A percentile compares a stretch with the other conserved stretches of the same genome.
Conservation (phyloP, 306 rosid species). For the Dryas drummondii region DNA sequence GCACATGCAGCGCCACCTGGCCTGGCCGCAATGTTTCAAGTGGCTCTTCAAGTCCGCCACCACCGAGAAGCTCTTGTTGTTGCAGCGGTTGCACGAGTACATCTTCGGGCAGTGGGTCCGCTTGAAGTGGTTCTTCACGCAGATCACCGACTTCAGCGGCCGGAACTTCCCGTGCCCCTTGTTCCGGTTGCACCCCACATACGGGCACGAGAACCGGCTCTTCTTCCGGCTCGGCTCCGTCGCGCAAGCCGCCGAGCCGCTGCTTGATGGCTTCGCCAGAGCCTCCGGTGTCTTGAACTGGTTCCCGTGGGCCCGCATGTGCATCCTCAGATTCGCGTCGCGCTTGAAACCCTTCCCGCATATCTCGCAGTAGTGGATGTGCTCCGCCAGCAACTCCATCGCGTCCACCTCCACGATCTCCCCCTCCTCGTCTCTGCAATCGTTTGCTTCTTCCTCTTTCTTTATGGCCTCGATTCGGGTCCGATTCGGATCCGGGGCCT, state of each 20-base stretch:
- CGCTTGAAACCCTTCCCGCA: conserved; percentile 95
- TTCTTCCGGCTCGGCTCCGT: conserved; percentile 1
- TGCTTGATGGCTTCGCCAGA: conserved; percentile 48
- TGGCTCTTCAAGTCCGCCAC: conserved; percentile 83
- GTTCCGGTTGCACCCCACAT: conserved; percentile 67
- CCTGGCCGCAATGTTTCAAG: conserved; percentile 60
- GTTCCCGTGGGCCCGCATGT: conserved; percentile 91
- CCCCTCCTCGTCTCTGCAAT: conserved; percentile 15
- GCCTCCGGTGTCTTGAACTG: conserved; percentile 78
- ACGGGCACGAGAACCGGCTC: conserved; percentile 70
- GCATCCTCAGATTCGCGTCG: conserved; percentile 91
- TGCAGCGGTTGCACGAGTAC: conserved; percentile 70
- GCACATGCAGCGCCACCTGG: conserved; percentile 76
- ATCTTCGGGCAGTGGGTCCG: conserved; percentile 91
- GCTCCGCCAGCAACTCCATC: conserved; percentile 68
- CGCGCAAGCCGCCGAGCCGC: background rate
- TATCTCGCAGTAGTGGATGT: conserved; percentile 79
- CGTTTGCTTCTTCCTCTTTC: conserved; percentile 18
- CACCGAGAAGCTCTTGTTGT: conserved; percentile 73
- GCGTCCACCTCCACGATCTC: conserved; percentile 84
- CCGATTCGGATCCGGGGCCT: background rate
- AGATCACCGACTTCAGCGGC: conserved; percentile 66
- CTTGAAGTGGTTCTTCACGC: conserved; percentile 87
- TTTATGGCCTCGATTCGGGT: conserved; percentile 5
- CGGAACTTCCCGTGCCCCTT: conserved; percentile 51